Evolutionary conservation across 2,329 filamentous ascomycete genomes (phyloP), one percentile per base, ranked within the genome.

Genomic region (Simplicillium sp.): DNA sequence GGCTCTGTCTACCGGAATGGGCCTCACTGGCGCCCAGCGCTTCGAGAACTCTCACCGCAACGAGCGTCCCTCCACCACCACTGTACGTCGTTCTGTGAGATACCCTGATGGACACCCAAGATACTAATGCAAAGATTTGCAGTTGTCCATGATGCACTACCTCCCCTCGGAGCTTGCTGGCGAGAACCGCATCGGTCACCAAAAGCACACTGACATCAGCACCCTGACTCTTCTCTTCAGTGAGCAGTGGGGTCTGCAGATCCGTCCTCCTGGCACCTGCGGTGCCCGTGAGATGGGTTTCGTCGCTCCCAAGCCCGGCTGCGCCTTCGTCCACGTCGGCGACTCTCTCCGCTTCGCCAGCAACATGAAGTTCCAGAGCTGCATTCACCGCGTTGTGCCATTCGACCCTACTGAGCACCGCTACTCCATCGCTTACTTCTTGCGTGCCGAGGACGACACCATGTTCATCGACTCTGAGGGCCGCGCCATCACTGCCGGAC

Each of bases 401-500:
- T 67, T 68, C 45, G 55, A 73, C 56, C 61, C 65, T 16, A 50
- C 54, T 33, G 68, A 75, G 68, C 68, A 75, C 58, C 68, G 73
- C 42, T 77, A 76, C 64, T 73, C 68, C 9, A 72, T 77, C 46
- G 73, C 73, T 12, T 77, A 77, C 56, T 77, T 77, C 61, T 61
- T 77, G 39, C 64, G 73, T 29, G 68, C 73, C 39, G 71, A 76
- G 61, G 64, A 76, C 54, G 70, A 71, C 50, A 69, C 68, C 51
- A 67, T 70, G 63, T 75, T 77, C 54, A 62, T 62, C 37, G 73
- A 77, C 57, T 67, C 64, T 47, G 69, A 72, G 60, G 73, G 73
- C 43, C 60, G 71, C 34, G 65, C 64, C 47, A 62, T 76, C 45
- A 73, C 72, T 9, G 70, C 73, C 33, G 64, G 64, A 37, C 63